Evolutionary conservation across 768 basidiomycete genomes (phyloP), one percentile per base, ranked within the genome.

Genomic region (Amanita phalloides): DNA sequence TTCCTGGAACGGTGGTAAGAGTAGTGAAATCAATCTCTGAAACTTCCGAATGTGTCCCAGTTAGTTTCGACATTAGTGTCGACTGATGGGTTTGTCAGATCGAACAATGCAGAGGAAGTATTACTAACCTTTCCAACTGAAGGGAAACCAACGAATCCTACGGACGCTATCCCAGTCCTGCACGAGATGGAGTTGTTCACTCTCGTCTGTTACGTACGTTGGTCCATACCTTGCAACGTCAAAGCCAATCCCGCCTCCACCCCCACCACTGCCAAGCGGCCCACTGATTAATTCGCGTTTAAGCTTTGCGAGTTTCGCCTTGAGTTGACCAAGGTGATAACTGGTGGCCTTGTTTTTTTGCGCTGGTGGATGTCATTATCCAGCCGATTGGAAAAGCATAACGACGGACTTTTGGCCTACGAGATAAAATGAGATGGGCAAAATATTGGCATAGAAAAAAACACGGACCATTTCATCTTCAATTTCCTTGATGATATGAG

Each of bases 21-120:
- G 91, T 90, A 0, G 95, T 98, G 70, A 98, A 99, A 67, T 97
- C 94, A 60, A 97, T 96, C 55, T 86, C 91, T 7, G 95, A 96
- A 14, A 86, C 85, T 66, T 97, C 91, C 36, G 93, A 97, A 59
- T 95, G 90, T 20, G 94, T 98, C 53, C 96, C 96, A 4, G 95
- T 99, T 53, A 92, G 73, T 67, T 91, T 94, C 46, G 90, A 90
- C 92, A 96, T 96, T 49, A 93, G 73, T 0, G 90, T 93, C 7
- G 90, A 92, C 88, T 93, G 36, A 33, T 28, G 8, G 26, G 9
- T 35, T 47, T 38, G 57, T 45, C 33, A 33, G 33, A 26, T 21
- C 8, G 35, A 51, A 17, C 17, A 4, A 28, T 21, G 48, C 11
- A 36, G 6, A 13, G 4, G 9, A 32, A 3, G 5, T 7, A 41